Evolutionary conservation across 192 early-diverging fungal species (phyloP).

Genomic region (Podila minutissima): DNA sequence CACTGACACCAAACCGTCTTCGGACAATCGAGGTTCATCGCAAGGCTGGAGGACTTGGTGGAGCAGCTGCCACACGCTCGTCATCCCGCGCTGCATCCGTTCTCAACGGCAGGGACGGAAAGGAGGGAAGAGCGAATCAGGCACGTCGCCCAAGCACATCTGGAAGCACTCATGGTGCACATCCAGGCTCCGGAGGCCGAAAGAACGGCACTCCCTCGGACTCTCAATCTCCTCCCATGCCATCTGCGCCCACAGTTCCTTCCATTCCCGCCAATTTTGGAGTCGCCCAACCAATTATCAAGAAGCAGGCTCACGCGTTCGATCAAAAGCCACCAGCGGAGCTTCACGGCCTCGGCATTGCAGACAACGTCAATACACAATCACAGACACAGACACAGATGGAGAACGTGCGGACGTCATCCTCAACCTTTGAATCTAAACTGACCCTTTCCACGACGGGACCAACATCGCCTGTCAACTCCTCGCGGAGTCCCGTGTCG

Average conservation of each 20-base stretch:
- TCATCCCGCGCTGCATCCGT: slow-evolving; percentile 45
- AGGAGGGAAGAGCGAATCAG: neutral
- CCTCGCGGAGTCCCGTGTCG: slow-evolving; percentile 11
- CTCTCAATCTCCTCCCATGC: neutral
- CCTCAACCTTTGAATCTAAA: slow-evolving; percentile 23
- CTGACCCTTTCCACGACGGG: slow-evolving; percentile 40
- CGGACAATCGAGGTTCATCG: slow-evolving; percentile 64
- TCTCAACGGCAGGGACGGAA: slow-evolving; percentile 27
- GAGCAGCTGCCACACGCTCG: slow-evolving; percentile 31
- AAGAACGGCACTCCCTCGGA: slow-evolving; percentile 18
- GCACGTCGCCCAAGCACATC: slow-evolving; percentile 30
- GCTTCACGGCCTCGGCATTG: slow-evolving; percentile 40
- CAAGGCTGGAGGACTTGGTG: slow-evolving; percentile 15
- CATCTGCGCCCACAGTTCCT: slow-evolving; percentile 19
- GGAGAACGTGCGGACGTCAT: slow-evolving; percentile 15
- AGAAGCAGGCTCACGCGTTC: slow-evolving; percentile 13
- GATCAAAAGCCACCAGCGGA: neutral
- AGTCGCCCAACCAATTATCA: slow-evolving; percentile 17
- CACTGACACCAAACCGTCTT: slow-evolving; percentile 65
- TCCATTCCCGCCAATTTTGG: slow-evolving; percentile 33
- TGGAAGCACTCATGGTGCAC: neutral
- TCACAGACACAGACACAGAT: slow-evolving; percentile 6
- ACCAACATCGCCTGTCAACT: slow-evolving; percentile 25
- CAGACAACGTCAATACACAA: slow-evolving; percentile 13
- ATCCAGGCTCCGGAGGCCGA: slow-evolving; percentile 4